Conservation (phyloP, 2,329 filamentous ascomycete species). For the Alternaria sp. region DNA sequence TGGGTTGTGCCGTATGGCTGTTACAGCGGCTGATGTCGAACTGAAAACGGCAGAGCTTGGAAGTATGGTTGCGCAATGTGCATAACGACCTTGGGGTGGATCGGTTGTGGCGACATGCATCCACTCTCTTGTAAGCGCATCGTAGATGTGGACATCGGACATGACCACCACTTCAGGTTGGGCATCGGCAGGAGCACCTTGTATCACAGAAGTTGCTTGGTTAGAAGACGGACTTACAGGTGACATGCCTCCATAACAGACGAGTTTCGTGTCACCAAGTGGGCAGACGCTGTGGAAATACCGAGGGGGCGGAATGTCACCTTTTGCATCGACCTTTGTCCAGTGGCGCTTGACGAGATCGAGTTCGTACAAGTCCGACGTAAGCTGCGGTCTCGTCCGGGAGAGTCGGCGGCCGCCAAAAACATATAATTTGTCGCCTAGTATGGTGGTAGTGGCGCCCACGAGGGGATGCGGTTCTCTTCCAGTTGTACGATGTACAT, state of each 20-base stretch:
- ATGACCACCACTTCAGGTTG: slow-evolving; percentile 93
- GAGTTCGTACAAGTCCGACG: slow-evolving; percentile 90
- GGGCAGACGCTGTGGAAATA: slow-evolving; percentile 98
- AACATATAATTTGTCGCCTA: slow-evolving; percentile 95
- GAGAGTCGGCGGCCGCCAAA: slow-evolving; percentile 93
- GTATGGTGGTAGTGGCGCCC: slow-evolving; percentile 90
- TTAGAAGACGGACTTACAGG: slow-evolving; percentile 65
- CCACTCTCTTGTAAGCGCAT: slow-evolving; percentile 84
- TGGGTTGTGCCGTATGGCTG: slow-evolving; percentile 89
- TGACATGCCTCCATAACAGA: slow-evolving; percentile 99
- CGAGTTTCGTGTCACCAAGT: slow-evolving; percentile 92
- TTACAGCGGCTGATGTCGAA: slow-evolving; percentile 82
- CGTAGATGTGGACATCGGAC: slow-evolving; percentile 97
- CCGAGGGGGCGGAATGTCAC: slow-evolving; percentile 86
- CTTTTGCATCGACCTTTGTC: slow-evolving; percentile 84
- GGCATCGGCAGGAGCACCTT: slow-evolving; percentile 61
- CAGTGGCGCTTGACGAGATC: slow-evolving; percentile 92
- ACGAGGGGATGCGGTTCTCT: slow-evolving; percentile 90
- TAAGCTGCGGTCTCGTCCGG: slow-evolving; percentile 81
- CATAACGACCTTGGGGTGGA: slow-evolving; percentile 90
- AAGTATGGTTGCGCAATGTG: slow-evolving; percentile 92
- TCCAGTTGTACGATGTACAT: slow-evolving; percentile 83
- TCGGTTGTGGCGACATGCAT: slow-evolving; percentile 82
- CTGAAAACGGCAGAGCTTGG: slow-evolving; percentile 88
- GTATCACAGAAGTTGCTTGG: slow-evolving; percentile 47